Base-by-base conservation (phyloP, 495 filamentous ascomycete species). In the Cercophora samala region DNA sequence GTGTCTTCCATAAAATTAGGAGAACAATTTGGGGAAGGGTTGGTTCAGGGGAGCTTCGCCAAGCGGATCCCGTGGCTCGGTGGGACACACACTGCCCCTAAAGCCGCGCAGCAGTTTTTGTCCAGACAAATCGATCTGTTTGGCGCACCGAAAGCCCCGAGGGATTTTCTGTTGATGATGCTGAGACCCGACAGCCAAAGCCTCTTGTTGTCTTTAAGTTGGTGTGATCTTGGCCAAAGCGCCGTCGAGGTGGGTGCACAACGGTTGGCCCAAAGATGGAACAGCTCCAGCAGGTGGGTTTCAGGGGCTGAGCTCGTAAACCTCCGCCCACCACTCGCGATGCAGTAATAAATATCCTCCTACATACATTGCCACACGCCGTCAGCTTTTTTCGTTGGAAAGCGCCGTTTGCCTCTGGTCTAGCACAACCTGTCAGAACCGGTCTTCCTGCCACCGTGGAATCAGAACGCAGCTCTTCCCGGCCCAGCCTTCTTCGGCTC, bases 1-100 rank as follows among this genome's bases (percentile, higher is more conserved):
- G 46, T 73, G 71, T 66, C 64, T 71, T 72, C 52, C 53, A 56
- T 56, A 23, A 68, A 76, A 76, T 76, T 72, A 72, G 60, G 61
- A 69, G 63, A 63, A 64, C 65, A 67, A 69, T 74, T 67, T 55
- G 42, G 72, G 74, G 63, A 72, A 66, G 72, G 19, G 24, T 63
- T 61, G 58, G 64, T 37, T 62, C 61, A 70, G 66, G 69, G 73
- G 67, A 73, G 64, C 62, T 68, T 46, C 11, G 56, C 26, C 60
- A 55, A 32, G 64, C 68, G 67, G 68, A 61, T 22, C 17, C 58
- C 25, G 19, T 24, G 56, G 37, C 13, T 46, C 37, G 37, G 37
- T 17, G 15, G 37, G 37, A 46, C 37, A 46, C 37, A 60, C 42
- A 51, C 53, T 23, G 53, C 53, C 51, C 21, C 4, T 58, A 13